A percentile compares a stretch with the other conserved stretches of the same genome.
phyloP scores from a whole-genome alignment of 2,329 filamentous ascomycete genomes.

The Colletotrichum sp. region DNA sequence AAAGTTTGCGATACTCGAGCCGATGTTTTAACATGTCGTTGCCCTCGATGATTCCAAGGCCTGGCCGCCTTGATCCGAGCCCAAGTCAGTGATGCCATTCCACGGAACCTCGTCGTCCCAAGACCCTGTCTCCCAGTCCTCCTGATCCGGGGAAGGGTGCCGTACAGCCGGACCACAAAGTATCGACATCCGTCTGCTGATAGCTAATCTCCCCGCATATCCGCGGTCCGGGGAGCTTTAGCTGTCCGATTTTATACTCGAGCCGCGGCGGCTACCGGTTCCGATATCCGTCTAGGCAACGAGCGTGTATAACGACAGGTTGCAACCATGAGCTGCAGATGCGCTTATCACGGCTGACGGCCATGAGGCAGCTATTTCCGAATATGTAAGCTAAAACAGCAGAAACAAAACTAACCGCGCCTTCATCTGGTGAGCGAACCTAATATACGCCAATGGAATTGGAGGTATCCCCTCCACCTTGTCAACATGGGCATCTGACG shows the following conservation, averaged over 20 bases:
- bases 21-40: neutral
- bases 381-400: neutral
- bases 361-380: neutral
- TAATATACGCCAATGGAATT: neutral
- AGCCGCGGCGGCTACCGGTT: neutral
- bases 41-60: neutral
- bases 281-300: neutral
- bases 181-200: neutral
- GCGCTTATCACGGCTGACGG: neutral
- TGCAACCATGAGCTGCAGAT: neutral
- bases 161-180: neutral
- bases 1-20: neutral
- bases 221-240: neutral
- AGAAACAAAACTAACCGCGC: neutral
- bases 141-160: neutral
- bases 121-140: neutral
- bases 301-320: neutral
- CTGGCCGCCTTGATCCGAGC: neutral
- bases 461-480: neutral
- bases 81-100: neutral
- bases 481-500: neutral
- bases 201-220: neutral
- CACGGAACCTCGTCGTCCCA: neutral
- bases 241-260: neutral
- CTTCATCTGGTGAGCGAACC: neutral